Percentiles rank a stretch among this genome's conserved stretches.
phyloP scores from a whole-genome alignment of 805 yeast species.

The Naumovozyma baii region DNA sequence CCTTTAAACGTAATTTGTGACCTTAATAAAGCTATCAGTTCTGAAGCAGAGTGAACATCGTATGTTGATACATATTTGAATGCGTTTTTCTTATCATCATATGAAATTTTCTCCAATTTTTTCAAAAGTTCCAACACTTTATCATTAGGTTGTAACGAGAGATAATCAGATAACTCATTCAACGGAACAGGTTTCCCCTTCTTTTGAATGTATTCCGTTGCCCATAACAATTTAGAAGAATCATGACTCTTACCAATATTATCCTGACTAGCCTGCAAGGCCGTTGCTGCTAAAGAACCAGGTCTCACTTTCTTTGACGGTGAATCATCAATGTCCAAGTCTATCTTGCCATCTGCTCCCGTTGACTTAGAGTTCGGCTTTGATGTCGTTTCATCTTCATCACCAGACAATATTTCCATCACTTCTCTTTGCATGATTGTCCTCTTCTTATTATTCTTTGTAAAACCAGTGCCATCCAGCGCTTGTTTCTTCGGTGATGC shows the following conservation, averaged over 20 bases:
- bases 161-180: constrained; percentile 53
- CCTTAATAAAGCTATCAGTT: constrained; percentile 61
- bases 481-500: constrained; percentile 1
- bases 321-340: constrained; percentile 12
- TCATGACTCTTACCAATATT: constrained; percentile 39
- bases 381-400: constrained; percentile 15
- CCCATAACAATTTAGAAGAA: constrained; percentile 80
- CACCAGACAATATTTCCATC: constrained; percentile 12
- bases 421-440: constrained; percentile 7
- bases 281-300: constrained; percentile 26
- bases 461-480: background rate
- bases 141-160: constrained; percentile 47
- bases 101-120: constrained; percentile 68
- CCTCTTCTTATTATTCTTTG: constrained; percentile 8
- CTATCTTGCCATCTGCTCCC: no score
- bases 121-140: constrained; percentile 63
- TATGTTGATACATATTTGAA: constrained; percentile 83
- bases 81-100: constrained; percentile 50
- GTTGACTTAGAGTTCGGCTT: no score
- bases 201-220: constrained; percentile 78
- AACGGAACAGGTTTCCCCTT: constrained; percentile 60
- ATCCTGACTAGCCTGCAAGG: constrained; percentile 22
- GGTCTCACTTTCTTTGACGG: constrained; percentile 26
- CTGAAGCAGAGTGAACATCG: constrained; percentile 74
- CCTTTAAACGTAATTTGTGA: constrained; percentile 85